Percentiles rank a stretch among this genome's conserved stretches.
Conservation (phyloP, 2,329 filamentous ascomycete species). For the Fusarium ramigenum region DNA sequence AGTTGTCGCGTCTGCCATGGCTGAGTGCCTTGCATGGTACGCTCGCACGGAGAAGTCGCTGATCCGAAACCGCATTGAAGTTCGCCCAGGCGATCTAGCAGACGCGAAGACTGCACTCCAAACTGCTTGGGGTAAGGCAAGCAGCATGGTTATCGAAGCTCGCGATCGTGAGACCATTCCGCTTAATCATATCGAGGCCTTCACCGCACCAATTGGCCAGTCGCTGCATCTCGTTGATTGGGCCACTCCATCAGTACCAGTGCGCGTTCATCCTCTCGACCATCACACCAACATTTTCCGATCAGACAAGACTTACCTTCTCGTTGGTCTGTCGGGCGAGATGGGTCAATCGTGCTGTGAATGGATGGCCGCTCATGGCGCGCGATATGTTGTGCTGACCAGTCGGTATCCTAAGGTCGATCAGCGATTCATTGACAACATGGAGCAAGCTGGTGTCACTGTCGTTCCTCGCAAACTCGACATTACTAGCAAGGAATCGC, state of each 20-base stretch:
- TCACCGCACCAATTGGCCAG: neutral
- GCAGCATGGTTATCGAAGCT: neutral
- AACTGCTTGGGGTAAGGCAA: neutral
- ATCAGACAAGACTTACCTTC: constrained; percentile 45
- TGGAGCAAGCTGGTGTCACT: neutral
- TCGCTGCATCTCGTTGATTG: neutral
- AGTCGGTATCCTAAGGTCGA: constrained; percentile 48
- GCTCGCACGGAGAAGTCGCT: neutral
- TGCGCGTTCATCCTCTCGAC: neutral
- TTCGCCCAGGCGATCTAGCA: neutral
- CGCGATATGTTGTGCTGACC: constrained; percentile 49
- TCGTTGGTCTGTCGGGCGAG: constrained; percentile 47
- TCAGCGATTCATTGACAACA: constrained; percentile 37
- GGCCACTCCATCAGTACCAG: neutral
- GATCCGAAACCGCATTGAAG: neutral
- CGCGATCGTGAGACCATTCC: neutral
- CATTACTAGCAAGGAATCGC: neutral
- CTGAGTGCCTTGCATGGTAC: neutral
- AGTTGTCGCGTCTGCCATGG: neutral
- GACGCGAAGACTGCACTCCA: neutral
- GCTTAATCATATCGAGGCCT: neutral
- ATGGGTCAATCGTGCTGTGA: constrained; percentile 50
- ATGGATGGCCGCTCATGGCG: constrained; percentile 54
- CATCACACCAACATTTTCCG: constrained; percentile 4
- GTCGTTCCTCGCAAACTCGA: constrained; percentile 2